Base-by-base conservation (phyloP, 768 basidiomycete genomes). In the Pseudohyphozyma bogoriensis region DNA sequence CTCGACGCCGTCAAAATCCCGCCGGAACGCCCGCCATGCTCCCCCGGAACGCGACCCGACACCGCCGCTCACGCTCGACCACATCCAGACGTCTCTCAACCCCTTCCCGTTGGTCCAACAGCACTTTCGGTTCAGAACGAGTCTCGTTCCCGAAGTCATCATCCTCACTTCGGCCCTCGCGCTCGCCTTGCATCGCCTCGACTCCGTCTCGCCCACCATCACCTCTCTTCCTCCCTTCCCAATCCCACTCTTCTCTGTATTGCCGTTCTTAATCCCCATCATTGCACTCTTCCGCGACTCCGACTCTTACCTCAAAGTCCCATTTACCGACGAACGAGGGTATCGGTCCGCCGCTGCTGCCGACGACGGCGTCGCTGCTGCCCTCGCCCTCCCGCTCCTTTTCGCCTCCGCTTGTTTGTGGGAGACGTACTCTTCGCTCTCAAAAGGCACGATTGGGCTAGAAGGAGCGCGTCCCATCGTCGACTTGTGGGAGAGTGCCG, bases 261-360 rank as follows among this genome's bases (percentile, higher is more conserved):
- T 62, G 45, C 50, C 61, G 28, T 16, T 51, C 37, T 46, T 54
- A 2, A 44, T 65, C 11, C 62, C 66, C 13, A 59, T 65, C 63
- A 56, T 68, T 50, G 42, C 63, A 12, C 60, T 68, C 36, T 60
- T 62, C 31, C 66, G 66, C 1, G 59, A 59, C 9, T 45, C 56
- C 2, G 45, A 31, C 1, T 24, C 52, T 26, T 63, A 63, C 61
- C 67, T 66, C 58, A 56, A 64, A 47, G 65, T 68, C 22, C 70
- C 70, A 22, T 71, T 71, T 49, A 71, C 70, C 56, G 70, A 71
- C 60, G 65, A 63, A 24, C 66, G 70, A 6, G 70, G 70, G 0
- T 71, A 68, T 55, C 57, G 70, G 29, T 50, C 52, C 37, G 51
- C 65, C 15, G 33, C 37, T 4, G 44, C 37, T 0, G 68, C 69